A percentile compares a stretch with the other conserved stretches of the same genome.
Conservation (phyloP, 176 grass and related monocot species). For the Melocanna baccifera region DNA sequence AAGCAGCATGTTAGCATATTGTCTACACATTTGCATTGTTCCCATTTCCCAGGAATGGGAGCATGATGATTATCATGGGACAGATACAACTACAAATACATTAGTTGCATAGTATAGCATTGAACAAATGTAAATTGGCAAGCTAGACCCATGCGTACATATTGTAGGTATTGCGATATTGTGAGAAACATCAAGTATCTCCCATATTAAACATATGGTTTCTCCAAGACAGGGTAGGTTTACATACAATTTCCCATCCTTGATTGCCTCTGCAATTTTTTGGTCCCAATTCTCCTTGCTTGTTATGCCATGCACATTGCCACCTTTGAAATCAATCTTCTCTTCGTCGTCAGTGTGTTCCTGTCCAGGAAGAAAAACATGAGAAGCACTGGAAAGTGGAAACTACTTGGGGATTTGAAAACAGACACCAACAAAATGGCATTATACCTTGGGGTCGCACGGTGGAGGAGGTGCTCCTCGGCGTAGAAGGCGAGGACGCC, state of each 20-base stretch:
- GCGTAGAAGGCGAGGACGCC: no score
- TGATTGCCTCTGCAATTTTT: conserved; percentile 78
- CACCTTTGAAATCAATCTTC: conserved; percentile 69
- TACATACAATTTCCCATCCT: conserved; percentile 82
- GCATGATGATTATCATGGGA: neutral
- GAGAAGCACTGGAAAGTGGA: neutral
- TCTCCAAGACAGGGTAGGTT: neutral
- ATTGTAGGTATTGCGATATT: neutral
- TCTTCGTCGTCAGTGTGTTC: conserved; percentile 49
- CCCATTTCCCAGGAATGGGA: neutral
- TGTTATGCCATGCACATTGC: conserved; percentile 82
- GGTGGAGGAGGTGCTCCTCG: no score
- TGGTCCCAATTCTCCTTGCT: conserved; percentile 82
- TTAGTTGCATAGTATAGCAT: neutral
- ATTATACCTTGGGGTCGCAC: no score
- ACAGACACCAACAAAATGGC: neutral
- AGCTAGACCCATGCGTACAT: neutral
- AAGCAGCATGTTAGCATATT: neutral
- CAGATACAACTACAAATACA: neutral
- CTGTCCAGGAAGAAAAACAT: conserved; percentile 41
- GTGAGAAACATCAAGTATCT: neutral
- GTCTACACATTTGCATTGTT: neutral
- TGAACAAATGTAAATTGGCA: neutral
- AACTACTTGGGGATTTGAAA: neutral
- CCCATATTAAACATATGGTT: neutral